Conservation (phyloP, 2,329 filamentous ascomycete species). For the Pestalotiopsis sp. region DNA sequence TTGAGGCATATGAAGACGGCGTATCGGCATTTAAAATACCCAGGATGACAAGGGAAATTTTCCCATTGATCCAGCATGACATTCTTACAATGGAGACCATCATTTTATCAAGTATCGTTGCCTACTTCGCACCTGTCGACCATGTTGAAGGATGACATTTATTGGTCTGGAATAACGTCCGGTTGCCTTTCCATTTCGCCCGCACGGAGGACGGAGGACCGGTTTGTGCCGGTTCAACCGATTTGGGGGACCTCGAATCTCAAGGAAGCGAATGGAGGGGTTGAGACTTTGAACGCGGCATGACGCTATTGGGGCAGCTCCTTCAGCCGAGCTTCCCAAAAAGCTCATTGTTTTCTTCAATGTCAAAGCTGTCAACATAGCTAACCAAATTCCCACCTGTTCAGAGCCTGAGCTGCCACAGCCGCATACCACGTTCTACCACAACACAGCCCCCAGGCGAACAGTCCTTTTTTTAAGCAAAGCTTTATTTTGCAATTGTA, state of each 20-base stretch:
- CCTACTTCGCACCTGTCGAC: too few relatives aligned
- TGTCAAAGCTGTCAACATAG: background rate
- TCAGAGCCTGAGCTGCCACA: background rate
- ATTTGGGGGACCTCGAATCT: background rate
- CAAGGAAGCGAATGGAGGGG: background rate
- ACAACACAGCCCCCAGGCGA: background rate
- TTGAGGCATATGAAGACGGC: constrained; percentile 1
- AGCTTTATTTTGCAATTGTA: background rate
- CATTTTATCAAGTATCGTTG: background rate
- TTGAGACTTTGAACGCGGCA: background rate
- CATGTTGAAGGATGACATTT: too few relatives aligned
- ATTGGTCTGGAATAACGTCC: background rate
- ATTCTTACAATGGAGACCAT: background rate
- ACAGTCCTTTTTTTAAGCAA: background rate
- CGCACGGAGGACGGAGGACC: background rate
- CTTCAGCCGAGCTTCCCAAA: background rate
- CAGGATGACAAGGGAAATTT: background rate
- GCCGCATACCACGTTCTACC: background rate
- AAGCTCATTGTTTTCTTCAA: constrained; percentile 5
- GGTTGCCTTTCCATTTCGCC: background rate
- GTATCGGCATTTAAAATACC: constrained; percentile 10
- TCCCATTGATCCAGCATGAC: background rate
- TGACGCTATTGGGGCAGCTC: background rate
- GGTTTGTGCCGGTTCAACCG: background rate
- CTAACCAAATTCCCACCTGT: background rate